Evolutionary conservation across 371 early-diverging fungal species (phyloP).

Genomic region (Mucor sp.): DNA sequence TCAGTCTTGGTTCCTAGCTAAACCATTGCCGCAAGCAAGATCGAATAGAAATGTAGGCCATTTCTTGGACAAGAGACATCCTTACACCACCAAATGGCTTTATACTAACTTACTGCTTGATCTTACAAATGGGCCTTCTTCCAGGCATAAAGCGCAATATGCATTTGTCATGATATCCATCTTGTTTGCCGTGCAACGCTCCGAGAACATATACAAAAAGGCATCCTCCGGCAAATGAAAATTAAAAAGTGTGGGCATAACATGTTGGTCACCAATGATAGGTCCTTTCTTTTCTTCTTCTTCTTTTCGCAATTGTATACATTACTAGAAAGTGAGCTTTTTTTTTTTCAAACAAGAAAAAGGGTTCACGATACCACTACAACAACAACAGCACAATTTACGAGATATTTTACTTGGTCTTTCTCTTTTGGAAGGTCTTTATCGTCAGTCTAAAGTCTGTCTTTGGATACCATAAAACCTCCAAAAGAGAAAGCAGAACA

Average conservation of each 20-base stretch:
- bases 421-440: constrained; percentile 31
- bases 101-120: not conserved
- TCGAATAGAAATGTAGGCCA: not conserved
- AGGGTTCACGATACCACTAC: not conserved
- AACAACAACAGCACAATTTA: constrained; percentile 7
- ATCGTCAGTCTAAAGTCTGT: constrained; percentile 36
- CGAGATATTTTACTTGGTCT: constrained; percentile 14
- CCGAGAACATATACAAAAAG: not conserved
- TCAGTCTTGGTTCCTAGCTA: no score
- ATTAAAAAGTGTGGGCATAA: not conserved
- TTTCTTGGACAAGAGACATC: not conserved
- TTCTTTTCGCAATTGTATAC: not conserved
- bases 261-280: not conserved
- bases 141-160: not conserved
- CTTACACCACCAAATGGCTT: no score
- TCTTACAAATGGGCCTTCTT: no score
- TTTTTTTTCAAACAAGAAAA: not conserved
- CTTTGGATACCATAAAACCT: constrained; percentile 40
- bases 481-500: constrained; percentile 36
- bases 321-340: not conserved
- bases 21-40: not conserved
- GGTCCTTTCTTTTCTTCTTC: not conserved
- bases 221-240: not conserved
- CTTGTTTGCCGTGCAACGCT: not conserved
- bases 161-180: not conserved